phyloP scores from a whole-genome alignment of 208 protist species.

The Acanthamoeba lenticulata region DNA sequence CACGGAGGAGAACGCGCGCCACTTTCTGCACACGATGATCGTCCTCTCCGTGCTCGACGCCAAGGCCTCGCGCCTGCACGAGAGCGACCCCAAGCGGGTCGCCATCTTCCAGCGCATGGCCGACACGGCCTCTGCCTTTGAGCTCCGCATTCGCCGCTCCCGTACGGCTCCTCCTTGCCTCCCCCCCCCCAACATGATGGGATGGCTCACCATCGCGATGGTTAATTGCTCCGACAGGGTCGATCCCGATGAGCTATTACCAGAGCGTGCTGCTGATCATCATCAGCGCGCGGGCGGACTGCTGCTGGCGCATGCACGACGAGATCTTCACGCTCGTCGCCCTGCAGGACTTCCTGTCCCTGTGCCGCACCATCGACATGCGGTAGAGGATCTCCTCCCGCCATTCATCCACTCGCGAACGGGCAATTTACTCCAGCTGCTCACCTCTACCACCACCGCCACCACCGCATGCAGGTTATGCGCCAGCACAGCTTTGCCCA shows the following conservation, averaged over 20 bases:
- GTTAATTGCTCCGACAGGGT: neutral
- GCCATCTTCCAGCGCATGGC: neutral
- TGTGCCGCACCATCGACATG: neutral
- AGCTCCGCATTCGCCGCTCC: neutral
- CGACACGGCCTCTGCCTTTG: neutral
- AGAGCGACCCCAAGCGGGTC: neutral
- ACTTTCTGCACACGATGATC: neutral
- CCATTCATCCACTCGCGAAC: neutral
- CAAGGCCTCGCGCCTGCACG: neutral
- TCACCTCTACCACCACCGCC: neutral
- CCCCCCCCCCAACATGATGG: neutral
- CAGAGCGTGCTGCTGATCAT: neutral
- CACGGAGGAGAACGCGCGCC: neutral
- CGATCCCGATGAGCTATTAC: neutral
- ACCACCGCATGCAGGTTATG: neutral
- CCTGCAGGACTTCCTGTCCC: neutral
- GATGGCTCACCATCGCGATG: too few species aligned
- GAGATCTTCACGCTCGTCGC: neutral
- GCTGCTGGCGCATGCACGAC: neutral
- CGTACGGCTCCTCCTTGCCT: neutral
- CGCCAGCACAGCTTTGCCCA: neutral
- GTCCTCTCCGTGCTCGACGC: conserved; percentile 6
- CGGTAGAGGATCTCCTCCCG: neutral
- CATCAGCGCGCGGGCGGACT: neutral
- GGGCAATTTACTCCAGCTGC: neutral